phyloP scores from a whole-genome alignment of 1,139 yeast genomes.

The Lodderomyces theae region DNA sequence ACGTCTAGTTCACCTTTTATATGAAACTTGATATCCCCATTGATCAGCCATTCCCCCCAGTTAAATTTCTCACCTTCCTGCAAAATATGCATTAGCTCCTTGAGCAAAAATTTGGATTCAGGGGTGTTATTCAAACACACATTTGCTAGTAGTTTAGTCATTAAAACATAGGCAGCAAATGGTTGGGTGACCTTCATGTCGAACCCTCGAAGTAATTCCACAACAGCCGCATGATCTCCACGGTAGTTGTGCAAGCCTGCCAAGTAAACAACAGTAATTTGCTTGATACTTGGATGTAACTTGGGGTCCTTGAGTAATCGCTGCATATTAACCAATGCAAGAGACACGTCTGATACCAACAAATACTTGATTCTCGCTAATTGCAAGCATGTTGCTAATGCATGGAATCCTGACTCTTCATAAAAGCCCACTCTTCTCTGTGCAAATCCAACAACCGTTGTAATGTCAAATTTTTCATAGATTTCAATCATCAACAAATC shows the following conservation, averaged over 20 bases:
- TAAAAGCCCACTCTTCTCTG: constrained; percentile 20
- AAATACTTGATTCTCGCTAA: constrained; percentile 29
- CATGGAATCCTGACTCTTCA: constrained; percentile 13
- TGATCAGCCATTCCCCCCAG: constrained; percentile 7
- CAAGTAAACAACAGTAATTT: constrained; percentile 1
- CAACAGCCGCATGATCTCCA: constrained; percentile 23
- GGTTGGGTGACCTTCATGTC: constrained; percentile 23
- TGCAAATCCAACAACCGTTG: constrained; percentile 28
- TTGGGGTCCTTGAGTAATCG: constrained; percentile 14
- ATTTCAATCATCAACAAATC: constrained; percentile 36
- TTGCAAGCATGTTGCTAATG: constrained; percentile 23
- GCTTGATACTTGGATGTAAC: constrained; percentile 15
- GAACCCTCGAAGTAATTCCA: constrained; percentile 4
- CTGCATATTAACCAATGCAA: constrained; percentile 27
- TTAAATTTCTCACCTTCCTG: not conserved
- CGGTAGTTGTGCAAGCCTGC: constrained; percentile 23
- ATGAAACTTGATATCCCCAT: constrained; percentile 3
- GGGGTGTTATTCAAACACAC: constrained; percentile 23
- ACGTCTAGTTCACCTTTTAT: not conserved
- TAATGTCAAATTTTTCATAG: constrained; percentile 23
- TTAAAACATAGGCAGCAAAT: constrained; percentile 22
- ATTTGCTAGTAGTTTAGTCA: constrained; percentile 22
- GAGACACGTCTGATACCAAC: constrained; percentile 22
- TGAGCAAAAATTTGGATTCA: not conserved
- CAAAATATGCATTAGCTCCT: not conserved